Evolutionary conservation across 1,284 basidiomycete species (phyloP).

Genomic region (Trametes versicolor): DNA sequence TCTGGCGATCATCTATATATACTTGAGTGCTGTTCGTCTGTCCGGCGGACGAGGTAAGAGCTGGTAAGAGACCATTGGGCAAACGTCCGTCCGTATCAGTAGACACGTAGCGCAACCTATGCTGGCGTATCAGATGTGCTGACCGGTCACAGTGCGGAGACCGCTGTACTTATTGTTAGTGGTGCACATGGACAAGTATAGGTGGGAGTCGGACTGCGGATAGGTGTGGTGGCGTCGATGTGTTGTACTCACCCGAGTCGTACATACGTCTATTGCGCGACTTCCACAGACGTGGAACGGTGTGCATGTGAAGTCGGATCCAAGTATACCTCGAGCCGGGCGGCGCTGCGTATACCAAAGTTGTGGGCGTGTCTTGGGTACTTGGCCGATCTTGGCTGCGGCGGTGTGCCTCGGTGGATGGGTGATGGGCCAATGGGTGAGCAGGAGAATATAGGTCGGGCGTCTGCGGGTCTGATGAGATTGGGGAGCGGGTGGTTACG

Average conservation of each 20-base stretch:
- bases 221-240: not conserved
- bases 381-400: slow-evolving; percentile 24
- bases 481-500: slow-evolving; percentile 15
- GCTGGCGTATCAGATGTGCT: not conserved
- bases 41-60: too few species aligned
- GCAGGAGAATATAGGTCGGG: not conserved
- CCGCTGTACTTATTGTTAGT: not conserved
- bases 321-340: slow-evolving; percentile 2
- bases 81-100: not conserved
- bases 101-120: not conserved
- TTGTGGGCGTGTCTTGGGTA: slow-evolving; percentile 7
- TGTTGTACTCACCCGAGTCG: not conserved
- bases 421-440: slow-evolving; percentile 14
- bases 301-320: not conserved
- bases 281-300: slow-evolving; percentile 13
- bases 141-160: not conserved
- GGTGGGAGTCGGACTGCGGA: slow-evolving; percentile 11
- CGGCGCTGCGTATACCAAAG: not conserved
- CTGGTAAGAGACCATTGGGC: not conserved
- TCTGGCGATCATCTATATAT: too few species aligned
- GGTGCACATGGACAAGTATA: slow-evolving; percentile 1
- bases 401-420: not conserved
- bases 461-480: slow-evolving; percentile 17
- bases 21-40: too few species aligned
- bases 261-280: not conserved